A percentile compares a stretch with the other conserved stretches of the same genome.
phyloP scores from a whole-genome alignment of 2,329 filamentous ascomycete species.

The Aspergillus jensenii region DNA sequence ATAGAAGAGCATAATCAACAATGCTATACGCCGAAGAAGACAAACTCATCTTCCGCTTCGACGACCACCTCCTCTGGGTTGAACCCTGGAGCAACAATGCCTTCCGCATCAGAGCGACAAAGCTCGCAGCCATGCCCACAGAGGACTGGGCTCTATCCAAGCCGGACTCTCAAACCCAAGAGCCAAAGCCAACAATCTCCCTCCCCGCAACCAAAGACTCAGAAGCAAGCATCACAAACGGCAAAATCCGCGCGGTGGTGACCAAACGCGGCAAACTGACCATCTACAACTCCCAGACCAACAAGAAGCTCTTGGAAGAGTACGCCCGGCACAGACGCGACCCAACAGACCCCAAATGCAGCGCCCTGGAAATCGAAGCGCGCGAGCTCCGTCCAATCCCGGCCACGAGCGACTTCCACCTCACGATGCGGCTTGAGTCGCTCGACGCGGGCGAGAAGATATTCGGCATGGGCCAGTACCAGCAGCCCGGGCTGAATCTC shows the following conservation, averaged over 20 bases:
- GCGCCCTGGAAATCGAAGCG: constrained; percentile 56
- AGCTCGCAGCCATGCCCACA: constrained; percentile 34
- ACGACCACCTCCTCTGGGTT: constrained; percentile 40
- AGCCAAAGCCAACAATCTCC: constrained; percentile 15
- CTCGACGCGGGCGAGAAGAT: constrained; percentile 57
- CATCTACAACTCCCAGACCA: constrained; percentile 45
- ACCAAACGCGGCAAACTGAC: constrained; percentile 52
- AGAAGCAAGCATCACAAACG: constrained; percentile 48
- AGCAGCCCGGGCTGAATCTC: constrained; percentile 62
- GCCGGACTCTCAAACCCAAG: constrained; percentile 1
- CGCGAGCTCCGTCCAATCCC: constrained; percentile 58
- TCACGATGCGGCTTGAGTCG: constrained; percentile 61
- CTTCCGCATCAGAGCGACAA: constrained; percentile 39
- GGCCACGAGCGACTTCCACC: constrained; percentile 53
- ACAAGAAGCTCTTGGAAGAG: constrained; percentile 51
- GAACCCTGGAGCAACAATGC: constrained; percentile 42
- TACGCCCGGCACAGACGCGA: constrained; percentile 54
- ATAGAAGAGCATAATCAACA: not conserved
- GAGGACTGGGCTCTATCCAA: constrained; percentile 39
- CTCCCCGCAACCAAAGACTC: constrained; percentile 16
- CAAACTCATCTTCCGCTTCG: constrained; percentile 37
- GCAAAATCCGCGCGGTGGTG: constrained; percentile 50
- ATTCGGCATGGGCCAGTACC: constrained; percentile 70
- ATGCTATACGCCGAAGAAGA: constrained; percentile 37
- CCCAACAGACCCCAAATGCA: constrained; percentile 58